Base-by-base conservation (phyloP, 2,329 filamentous ascomycete genomes). In the Fusarium irregulare region DNA sequence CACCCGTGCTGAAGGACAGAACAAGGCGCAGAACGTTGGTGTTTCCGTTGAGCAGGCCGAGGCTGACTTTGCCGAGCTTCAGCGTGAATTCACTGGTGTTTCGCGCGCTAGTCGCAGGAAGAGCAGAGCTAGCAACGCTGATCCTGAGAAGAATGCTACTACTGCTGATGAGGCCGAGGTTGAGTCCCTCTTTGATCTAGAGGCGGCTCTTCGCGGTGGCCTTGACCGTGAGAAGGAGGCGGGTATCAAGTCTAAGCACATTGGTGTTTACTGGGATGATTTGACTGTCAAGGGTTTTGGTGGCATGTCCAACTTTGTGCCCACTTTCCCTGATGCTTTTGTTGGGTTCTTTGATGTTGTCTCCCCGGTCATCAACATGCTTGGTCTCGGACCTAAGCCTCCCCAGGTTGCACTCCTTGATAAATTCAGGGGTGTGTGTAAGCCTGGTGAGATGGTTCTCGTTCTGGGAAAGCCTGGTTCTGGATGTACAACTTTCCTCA, bases 361-460 rank as follows among this genome's bases (percentile, higher is more conserved):
- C 63, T 87, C 87, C 5, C 93, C 91, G 0, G 78, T 90, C 53
- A 87, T 87, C 80, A 83, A 82, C 20, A 74, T 93, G 12, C 80
- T 94, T 2, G 91, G 92, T 0, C 75, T 89, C 18, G 88, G 89
- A 1, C 88, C 87, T 60, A 92, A 92, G 77, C 90, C 90, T 4
- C 83, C 83, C 32, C 91, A 97, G 77, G 87, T 90, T 42, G 90
- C 93, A 8, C 90, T 97, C 47, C 81, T 97, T 25, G 86, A 93
- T 66, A 84, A 87, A 69, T 96, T 94, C 81, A 85, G 84, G 54
- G 92, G 91, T 32, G 85, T 92, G 2, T 88, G 89, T 60, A 89
- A 91, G 68, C 92, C 93, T 0, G 94, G 94, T 2, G 94, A 97
- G 83, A 97, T 97, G 93, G 87, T 95, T 0, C 84, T 97, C 3